Evolutionary conservation across 495 filamentous ascomycete species (phyloP).

Genomic region (Penicillium crystallinum): DNA sequence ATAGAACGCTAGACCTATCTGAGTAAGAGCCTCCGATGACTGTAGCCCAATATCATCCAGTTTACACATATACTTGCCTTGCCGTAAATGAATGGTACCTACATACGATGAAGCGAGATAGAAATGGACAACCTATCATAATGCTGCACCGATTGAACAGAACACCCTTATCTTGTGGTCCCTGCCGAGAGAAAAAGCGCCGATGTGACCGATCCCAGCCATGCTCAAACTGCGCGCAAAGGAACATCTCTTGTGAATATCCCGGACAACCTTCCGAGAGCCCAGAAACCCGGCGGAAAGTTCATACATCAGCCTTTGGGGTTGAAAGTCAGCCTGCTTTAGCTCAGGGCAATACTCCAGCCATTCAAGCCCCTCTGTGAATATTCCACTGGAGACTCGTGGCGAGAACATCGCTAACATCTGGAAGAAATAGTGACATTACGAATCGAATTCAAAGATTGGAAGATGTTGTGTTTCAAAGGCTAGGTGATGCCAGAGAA

Average conservation of each 20-base stretch:
- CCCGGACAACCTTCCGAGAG: conserved; percentile 2
- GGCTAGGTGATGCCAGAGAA: background rate
- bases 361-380: background rate
- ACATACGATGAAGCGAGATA: conserved; percentile 20
- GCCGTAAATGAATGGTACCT: background rate
- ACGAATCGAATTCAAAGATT: background rate
- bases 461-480: background rate
- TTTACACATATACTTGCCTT: background rate
- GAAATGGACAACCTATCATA: conserved; percentile 5
- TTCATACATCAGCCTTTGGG: background rate
- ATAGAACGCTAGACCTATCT: background rate
- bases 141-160: conserved; percentile 15
- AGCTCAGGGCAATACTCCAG: background rate
- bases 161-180: conserved; percentile 17
- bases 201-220: conserved; percentile 27
- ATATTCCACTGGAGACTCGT: background rate
- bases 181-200: conserved; percentile 24
- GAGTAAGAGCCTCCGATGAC: conserved; percentile 8
- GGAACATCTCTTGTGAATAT: conserved; percentile 20
- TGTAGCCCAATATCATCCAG: background rate
- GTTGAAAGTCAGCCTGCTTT: background rate
- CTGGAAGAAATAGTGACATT: background rate
- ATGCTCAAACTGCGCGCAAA: conserved; percentile 25
- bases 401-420: background rate
- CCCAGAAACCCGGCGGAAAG: background rate